Evolutionary conservation across 495 filamentous ascomycete species (phyloP).

Genomic region (Copromyces sp.): DNA sequence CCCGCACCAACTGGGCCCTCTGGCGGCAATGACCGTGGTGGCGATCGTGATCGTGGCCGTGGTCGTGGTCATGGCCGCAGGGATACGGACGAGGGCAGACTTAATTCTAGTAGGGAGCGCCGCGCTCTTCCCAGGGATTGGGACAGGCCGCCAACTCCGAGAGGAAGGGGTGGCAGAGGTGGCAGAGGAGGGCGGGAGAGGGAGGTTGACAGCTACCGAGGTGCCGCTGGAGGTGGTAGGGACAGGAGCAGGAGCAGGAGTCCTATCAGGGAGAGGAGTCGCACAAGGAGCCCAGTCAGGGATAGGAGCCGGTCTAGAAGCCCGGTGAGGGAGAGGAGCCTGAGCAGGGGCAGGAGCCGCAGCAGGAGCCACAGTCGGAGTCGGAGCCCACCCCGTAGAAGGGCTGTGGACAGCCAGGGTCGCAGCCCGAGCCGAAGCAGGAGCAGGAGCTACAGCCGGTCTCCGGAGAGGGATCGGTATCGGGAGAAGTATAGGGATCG

Average conservation of each 20-base stretch:
- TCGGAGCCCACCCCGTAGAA: neutral
- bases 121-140: neutral
- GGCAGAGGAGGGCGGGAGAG: constrained; percentile 3
- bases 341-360: neutral
- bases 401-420: neutral
- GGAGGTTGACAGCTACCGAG: neutral
- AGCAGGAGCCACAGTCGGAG: neutral
- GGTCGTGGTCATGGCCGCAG: neutral
- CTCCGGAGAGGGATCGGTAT: neutral
- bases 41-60: neutral
- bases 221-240: neutral
- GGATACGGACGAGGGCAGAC: neutral
- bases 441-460: neutral
- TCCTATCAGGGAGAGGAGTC: neutral
- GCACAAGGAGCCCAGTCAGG: neutral
- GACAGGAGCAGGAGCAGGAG: neutral
- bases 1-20: neutral
- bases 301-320: neutral
- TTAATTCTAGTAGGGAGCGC: neutral
- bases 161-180: neutral
- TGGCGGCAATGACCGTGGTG: neutral
- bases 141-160: neutral
- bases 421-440: neutral
- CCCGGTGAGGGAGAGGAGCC: neutral
- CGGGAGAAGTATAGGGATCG: neutral